A percentile compares a stretch with the other conserved stretches of the same genome.
Evolutionary conservation across 495 filamentous ascomycete species (phyloP).

Genomic region (Physcia stellaris): DNA sequence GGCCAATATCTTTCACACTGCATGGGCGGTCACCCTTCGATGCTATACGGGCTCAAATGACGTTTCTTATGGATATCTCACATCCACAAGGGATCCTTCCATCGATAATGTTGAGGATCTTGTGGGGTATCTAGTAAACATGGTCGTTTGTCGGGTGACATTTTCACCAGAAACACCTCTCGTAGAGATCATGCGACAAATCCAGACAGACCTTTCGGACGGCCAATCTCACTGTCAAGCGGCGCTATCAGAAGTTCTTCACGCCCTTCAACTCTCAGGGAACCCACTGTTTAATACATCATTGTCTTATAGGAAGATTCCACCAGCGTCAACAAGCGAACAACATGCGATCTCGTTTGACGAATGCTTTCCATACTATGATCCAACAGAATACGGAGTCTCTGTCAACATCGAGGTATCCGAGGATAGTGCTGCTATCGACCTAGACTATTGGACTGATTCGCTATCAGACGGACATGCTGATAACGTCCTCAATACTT

Average conservation of each 20-base stretch:
- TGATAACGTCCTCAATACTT: constrained; percentile 35
- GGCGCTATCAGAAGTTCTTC: constrained; percentile 41
- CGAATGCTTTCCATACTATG: constrained; percentile 31
- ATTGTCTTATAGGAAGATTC: constrained; percentile 31
- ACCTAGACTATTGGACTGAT: constrained; percentile 45
- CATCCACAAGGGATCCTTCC: constrained; percentile 35
- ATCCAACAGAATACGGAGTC: constrained; percentile 42
- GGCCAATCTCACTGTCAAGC: constrained; percentile 32
- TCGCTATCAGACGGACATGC: constrained; percentile 33
- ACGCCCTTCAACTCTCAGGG: constrained; percentile 27
- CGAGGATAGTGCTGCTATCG: constrained; percentile 30
- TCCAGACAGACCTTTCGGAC: constrained; percentile 38
- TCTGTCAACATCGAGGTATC: constrained; percentile 40
- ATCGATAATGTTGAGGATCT: constrained; percentile 31
- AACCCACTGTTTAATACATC: constrained; percentile 31
- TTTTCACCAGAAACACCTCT: constrained; percentile 17
- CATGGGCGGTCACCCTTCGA: constrained; percentile 39
- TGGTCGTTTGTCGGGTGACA: constrained; percentile 37
- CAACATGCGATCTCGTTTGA: constrained; percentile 24
- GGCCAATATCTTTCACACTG: constrained; percentile 37
- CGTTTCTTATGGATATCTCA: constrained; percentile 40
- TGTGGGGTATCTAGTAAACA: constrained; percentile 40
- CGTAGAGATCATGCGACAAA: constrained; percentile 20
- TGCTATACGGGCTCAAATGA: constrained; percentile 34
- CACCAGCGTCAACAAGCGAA: constrained; percentile 13